A percentile compares a stretch with the other conserved stretches of the same genome.
Conservation (phyloP, 208 protist species). For the Acanthamoeba royreba region DNA sequence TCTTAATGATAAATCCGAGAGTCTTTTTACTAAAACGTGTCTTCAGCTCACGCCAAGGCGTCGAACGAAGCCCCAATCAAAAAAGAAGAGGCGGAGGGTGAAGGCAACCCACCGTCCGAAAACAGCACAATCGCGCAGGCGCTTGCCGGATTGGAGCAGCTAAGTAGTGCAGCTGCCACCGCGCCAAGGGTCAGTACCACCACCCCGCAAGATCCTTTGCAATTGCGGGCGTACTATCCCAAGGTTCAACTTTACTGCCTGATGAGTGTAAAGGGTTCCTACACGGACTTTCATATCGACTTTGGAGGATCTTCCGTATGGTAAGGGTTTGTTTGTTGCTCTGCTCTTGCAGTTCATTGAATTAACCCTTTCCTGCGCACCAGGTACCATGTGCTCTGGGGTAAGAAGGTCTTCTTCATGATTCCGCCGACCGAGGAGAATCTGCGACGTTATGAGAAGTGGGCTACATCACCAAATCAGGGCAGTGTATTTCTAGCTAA, state of each 20-base stretch:
- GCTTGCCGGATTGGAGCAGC: background rate
- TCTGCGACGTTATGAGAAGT: conserved; percentile 39
- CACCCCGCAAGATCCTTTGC: background rate
- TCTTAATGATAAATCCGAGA: too few relatives aligned
- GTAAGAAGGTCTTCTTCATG: conserved; percentile 64
- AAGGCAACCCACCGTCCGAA: background rate
- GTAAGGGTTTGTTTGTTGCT: too few relatives aligned
- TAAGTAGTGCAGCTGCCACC: background rate
- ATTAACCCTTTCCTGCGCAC: background rate
- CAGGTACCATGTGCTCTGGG: conserved; percentile 72
- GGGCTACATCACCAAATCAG: conserved; percentile 36
- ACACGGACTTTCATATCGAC: conserved; percentile 76
- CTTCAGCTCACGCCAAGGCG: background rate
- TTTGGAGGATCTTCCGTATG: conserved; percentile 72
- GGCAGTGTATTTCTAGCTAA: background rate
- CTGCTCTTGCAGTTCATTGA: background rate
- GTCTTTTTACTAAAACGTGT: too few relatives aligned
- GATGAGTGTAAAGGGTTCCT: conserved; percentile 61
- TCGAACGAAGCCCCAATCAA: background rate
- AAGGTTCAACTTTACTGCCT: conserved; percentile 70
- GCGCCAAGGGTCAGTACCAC: background rate
- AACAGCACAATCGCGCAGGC: background rate
- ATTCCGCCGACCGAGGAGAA: conserved; percentile 34
- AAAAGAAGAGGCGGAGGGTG: background rate
- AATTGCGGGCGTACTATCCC: background rate